Evolutionary conservation across 257 asterid genomes (phyloP), one percentile per base, ranked within the genome.

Genomic region (Petunia secreta): DNA sequence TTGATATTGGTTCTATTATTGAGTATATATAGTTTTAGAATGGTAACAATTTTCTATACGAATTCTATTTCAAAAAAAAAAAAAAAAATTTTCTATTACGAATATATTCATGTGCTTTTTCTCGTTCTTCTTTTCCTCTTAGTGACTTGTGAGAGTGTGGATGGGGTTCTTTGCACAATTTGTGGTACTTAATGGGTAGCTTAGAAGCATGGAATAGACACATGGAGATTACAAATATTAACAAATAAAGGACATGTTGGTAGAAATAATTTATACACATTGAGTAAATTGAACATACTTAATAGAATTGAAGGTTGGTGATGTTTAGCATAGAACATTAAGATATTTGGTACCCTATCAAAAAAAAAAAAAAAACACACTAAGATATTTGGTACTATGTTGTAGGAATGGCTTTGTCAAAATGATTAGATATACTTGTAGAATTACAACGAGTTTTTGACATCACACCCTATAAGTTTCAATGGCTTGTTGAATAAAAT

Each of bases 401-500:
- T 43, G n/a, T 67, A n/a, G 15, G 52, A 8, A 43, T 43, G 55
- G 75, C 39, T 43, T 67, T 67, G 54, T 43, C 75, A 67, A 67
- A 50, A n/a, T 67, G 75, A 67, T 15, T 34, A 67, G 43, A 8
- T 41, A 41, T 67, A 67, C 75, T 67, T 54, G n/a, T 5, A 44
- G 75, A 54, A 67, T 43, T n/a, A n/a, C 39, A 15, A 15, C 4
- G n/a, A 43, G 37, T 43, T 43, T 3, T 43, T 41, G 75, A 67
- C 75, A 67, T n/a, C 14, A 43, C n/a, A 67, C 75, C 4, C 8
- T 43, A 38, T 43, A 43, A 66, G 43, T 67, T 67, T 4, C 54
- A 67, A 43, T 67, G 55, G 75, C 55, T n/a, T 67, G 75, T 67
- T 67, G 52, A 67, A 41, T 67, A 43, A n/a, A 14, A 0, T 67